Base-by-base conservation (phyloP, 441 rosid genomes). In the Mallotus repandus region DNA sequence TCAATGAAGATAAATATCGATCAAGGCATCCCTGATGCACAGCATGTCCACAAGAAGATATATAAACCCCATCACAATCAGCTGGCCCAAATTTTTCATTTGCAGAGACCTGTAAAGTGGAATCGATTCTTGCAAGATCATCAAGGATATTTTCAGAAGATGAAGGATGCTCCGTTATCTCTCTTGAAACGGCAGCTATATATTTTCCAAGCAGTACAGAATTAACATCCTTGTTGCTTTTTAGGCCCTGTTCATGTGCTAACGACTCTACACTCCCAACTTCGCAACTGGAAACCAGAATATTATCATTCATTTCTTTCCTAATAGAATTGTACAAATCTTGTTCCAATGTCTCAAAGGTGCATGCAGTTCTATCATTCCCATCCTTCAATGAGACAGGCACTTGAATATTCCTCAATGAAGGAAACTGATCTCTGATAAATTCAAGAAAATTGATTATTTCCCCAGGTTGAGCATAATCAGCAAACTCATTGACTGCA, bases 11-110 rank as follows among this genome's bases (percentile, higher is more conserved):
- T 60, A 96, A 77, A 82, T 96, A 96, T 58, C 95, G 91, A 75
- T 92, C 92, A 50, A 91, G 94, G 79, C 99, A 96, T 70, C 79
- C 83, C 80, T 94, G 97, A 86, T 96, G 99, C 77, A 94, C 98
- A 14, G 98, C 91, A 89, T 96, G 98, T 67, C 99, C 97, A 83
- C 99, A 96, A 61, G 99, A 89, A 45, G 95, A 94, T 72, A 94
- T 86, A 87, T 85, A 79, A 78, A 96, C 78, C 48, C 99, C 99
- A 84, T 94, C 98, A 81, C 95, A 91, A 78, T 87, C 96, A 46
- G 74, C 81, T 22, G 92, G 97, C 73, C 92, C 89, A 81, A 92
- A 85, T 77, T 91, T 89, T 85, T 89, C 90, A 83, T 76, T 84
- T 78, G 80, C 67, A 14, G 72, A 69, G 65, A 68, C 69, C 72